Evolutionary conservation across 2,329 filamentous ascomycete genomes (phyloP), one percentile per base, ranked within the genome.

Genomic region (Sporothrix brunneoviolacea): DNA sequence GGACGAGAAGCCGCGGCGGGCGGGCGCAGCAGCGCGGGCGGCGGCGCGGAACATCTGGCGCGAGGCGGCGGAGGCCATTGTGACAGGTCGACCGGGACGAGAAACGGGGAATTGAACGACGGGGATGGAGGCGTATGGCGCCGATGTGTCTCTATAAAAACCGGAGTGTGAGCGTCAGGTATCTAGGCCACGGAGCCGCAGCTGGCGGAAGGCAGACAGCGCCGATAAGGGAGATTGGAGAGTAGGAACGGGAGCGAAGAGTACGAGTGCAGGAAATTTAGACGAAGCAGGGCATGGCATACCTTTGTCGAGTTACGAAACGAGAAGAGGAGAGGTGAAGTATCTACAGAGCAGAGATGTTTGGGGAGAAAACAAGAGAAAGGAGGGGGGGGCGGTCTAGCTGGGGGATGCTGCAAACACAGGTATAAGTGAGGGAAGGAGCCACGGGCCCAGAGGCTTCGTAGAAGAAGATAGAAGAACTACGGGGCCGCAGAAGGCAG

Each of bases 31-130:
- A 42, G 78, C 72, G 62, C 80, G 79, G 64, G 84, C 71, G 52
- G 83, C 73, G 58, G 76, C 71, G 64, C 77, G 77, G 66, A 74
- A 69, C 61, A 80, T 70, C 58, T 77, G 75, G 59, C 77, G 77
- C 57, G 74, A 55, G 22, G 53, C 72, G 57, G 74, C 68, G 58
- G 69, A 67, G 50, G 69, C 68, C 71, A 74, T 74, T 65, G 46
- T 52, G 48, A 44, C 32, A 36, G 33, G 39, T 44, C 21, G 37
- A 41, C 22, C 30, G 36, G 19, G n/a, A n/a, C n/a, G n/a, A n/a
- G n/a, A n/a, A n/a, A n/a, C n/a, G n/a, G n/a, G n/a, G 24, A 28
- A 28, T 28, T 28, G 24, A 10, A 28, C 6, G 24, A 10, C 24
- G 24, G 5, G 10, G 24, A n/a, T n/a, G n/a, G n/a, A n/a, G n/a